Evolutionary conservation across 78 protist species (phyloP), one percentile per base, ranked within the genome.

Genomic region (Protostelium mycophagum): DNA sequence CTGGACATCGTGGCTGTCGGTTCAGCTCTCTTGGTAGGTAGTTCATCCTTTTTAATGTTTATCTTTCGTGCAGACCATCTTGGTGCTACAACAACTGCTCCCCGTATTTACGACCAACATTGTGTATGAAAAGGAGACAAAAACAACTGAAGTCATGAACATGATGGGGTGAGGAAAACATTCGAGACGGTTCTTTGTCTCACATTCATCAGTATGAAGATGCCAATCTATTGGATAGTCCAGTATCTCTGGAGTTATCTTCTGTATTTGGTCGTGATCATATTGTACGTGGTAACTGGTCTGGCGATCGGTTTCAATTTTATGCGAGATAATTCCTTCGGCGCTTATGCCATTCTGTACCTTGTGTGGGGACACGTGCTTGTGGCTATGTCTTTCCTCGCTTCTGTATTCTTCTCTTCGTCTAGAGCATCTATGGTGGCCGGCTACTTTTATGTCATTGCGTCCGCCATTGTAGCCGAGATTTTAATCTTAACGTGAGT

Each of bases 91-190:
- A 51, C 73, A 51, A 51, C 16, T 90, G 87, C 86, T 90, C 36
- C 90, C 93, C 38, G 93, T 90, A 28, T 90, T 90, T 35, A 89
- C 86, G 0, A 31, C 51, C 84, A 90, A 84, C 25, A 39, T 86
- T 37, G 93, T 90, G 0, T 73, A 25, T 35, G 93, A 90, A 28
- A 90, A 90, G 36, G 90, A 90, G 34, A 28, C 85, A 36, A 90
- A 90, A 63, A 63, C 83, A 0, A 84, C 86, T 83, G 87, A 86
- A 83, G 85, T 90, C 28, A 51, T 90, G 88, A 86, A 28, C 39
- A 86, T 90, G 89, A 90, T 90, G 93, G 93, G 93, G 84, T 73
- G 87, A 31, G 85, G 63, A 37, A 84, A 84, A 38, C n/a, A 1
- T 1, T 38, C 86, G 34, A 84, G 85, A 9, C 28, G 39, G 29